Conservation (phyloP, 75 land plant species). For the Azolla pinnata region DNA sequence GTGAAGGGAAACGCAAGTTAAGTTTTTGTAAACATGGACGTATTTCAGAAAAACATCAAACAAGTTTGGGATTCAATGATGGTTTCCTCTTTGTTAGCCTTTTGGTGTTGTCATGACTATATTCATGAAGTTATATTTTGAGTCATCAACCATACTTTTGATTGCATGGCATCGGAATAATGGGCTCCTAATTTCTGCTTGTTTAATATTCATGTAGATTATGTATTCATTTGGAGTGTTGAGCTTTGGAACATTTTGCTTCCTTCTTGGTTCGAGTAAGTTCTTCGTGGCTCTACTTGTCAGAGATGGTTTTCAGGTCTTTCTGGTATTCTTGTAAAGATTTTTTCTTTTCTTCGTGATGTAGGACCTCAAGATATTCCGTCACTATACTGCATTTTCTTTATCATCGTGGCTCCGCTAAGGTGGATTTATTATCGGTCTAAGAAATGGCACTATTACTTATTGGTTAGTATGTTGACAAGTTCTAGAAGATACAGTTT, state of each 20-base stretch:
- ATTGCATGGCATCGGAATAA: too few species aligned
- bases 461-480: constrained; percentile 67
- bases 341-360: neutral
- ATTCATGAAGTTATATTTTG: too few species aligned
- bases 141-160: too few species aligned
- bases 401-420: constrained; percentile 74
- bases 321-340: neutral
- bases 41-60: too few species aligned
- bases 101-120: too few species aligned
- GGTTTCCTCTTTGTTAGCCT: too few species aligned
- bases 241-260: constrained; percentile 89
- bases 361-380: constrained; percentile 92
- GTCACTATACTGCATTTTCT: constrained; percentile 73
- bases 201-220: constrained; percentile 46
- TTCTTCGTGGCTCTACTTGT: neutral
- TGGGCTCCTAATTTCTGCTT: too few species aligned
- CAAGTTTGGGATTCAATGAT: too few species aligned
- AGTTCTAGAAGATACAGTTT: too few species aligned
- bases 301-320: neutral
- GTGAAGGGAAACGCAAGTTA: too few species aligned
- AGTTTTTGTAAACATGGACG: too few species aligned
- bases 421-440: constrained; percentile 95
- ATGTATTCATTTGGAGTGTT: constrained; percentile 76
- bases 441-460: constrained; percentile 98
- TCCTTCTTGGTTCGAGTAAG: constrained; percentile 88